Evolutionary conservation across 345 rosid species (phyloP), one percentile per base, ranked within the genome.

Genomic region (Eucalyptus regnans): DNA sequence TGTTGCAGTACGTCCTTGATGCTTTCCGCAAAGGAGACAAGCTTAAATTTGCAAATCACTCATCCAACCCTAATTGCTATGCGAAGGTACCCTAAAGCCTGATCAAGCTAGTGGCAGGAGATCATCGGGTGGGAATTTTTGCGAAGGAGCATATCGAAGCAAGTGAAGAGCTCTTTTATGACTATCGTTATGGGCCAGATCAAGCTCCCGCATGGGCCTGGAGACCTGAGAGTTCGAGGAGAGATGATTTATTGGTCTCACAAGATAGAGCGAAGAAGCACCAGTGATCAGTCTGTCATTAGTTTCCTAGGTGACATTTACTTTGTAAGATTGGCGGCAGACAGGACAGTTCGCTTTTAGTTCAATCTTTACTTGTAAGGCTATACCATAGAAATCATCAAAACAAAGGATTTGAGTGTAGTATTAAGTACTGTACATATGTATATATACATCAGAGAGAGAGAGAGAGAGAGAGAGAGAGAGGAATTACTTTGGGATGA

Each of bases 11-110:
- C 46, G 98, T 96, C 54, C 98, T 97, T 29, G 99, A 97, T 93
- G 99, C 99, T 79, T 97, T 94, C 91, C 98, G 98, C 88, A 97
- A 97, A 93, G 99, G 98, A 90, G 99, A 97, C 94, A 98, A 98
- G 93, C 94, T 98, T 91, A 98, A 97, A 91, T 98, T 98, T 71
- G 99, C 99, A 54, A 98, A 96, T 91, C 99, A 97, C 91, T 96
- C 98, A n/a, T 92, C 98, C 54, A 96, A 94, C 90, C 99, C 99
- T 22, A 98, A 97, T 92, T 98, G 99, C 92, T 95, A 95, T 89
- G 99, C 99, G 6, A 97, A 97, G 98, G 99, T 97, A 93, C 64
- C 11, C 12, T 48, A 64, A 25, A 12, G 71, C 68, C 50, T 37
- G 37, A 37, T 37, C 37, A 37, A 37, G 97, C 94, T 98, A 93